Evolutionary conservation across 352 stramenopile genomes (phyloP).

Genomic region (Phytopythium cucurbitacearum): DNA sequence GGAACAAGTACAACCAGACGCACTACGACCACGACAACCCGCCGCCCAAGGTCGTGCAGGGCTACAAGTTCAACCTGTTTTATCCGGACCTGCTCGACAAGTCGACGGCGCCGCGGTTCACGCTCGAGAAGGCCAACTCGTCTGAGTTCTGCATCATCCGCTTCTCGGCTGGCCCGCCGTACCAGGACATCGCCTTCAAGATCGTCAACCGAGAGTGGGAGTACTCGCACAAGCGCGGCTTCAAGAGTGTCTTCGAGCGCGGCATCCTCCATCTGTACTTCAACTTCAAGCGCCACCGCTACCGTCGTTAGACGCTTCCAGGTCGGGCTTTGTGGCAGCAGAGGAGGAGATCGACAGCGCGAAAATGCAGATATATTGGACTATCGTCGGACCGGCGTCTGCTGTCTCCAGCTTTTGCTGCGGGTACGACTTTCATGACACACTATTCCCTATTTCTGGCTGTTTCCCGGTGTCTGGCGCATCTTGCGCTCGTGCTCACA

Average conservation of each 20-base stretch:
- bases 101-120: slow-evolving; percentile 92
- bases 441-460: neutral
- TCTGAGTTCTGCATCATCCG: slow-evolving; percentile 97
- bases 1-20: slow-evolving; percentile 99
- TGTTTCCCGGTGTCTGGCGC: neutral
- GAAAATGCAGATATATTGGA: slow-evolving; percentile 7
- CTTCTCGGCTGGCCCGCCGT: slow-evolving; percentile 96
- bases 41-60: slow-evolving; percentile 99
- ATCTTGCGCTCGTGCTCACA: neutral
- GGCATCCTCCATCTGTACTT: slow-evolving; percentile 98
- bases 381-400: neutral
- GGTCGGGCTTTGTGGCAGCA: neutral
- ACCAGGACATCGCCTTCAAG: slow-evolving; percentile 99
- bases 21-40: slow-evolving; percentile 99
- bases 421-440: neutral
- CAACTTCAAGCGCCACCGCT: slow-evolving; percentile 98
- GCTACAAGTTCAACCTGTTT: slow-evolving; percentile 99
- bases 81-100: slow-evolving; percentile 99
- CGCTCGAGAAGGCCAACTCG: slow-evolving; percentile 91
- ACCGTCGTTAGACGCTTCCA: slow-evolving; percentile 81
- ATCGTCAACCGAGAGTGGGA: slow-evolving; percentile 99
- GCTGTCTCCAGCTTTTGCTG: neutral
- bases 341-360: neutral
- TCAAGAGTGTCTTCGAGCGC: slow-evolving; percentile 98
- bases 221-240: slow-evolving; percentile 95